Evolutionary conservation across 306 rosid genomes (phyloP), one percentile per base, ranked within the genome.

Genomic region (Malus domestica): DNA sequence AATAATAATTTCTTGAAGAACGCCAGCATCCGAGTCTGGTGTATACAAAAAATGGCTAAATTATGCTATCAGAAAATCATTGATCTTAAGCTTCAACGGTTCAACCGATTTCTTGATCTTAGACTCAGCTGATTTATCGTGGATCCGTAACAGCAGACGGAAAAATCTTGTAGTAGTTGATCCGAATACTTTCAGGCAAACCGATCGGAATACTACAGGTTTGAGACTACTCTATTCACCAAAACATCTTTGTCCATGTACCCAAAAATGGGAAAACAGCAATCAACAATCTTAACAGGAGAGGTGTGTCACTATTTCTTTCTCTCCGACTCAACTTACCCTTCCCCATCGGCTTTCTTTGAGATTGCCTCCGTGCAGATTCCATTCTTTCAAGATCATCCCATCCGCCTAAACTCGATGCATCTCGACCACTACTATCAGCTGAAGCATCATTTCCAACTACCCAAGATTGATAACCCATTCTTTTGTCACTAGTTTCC

Each of bases 261-360:
- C 97, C 92, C 85, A 95, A 75, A 86, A 95, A 92, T 64, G 98
- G 98, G 76, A 95, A 92, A 80, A 95, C 68, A 60, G 98, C 97
- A 60, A 95, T 81, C 76, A 92, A 86, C 83, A 95, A 80, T 77
- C 98, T 89, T 82, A 95, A 78, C 59, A 95, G 80, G 57, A 95
- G 83, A 45, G 98, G 98, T 15, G 88, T 89, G 63, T 84, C 92
- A n/a, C 86, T 78, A 79, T 84, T 90, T 67, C 88, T 80, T 20
- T 85, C 90, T 72, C 85, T 90, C 81, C 86, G 77, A 75, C 96
- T 90, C 86, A 95, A 83, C 85, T 87, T 92, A 40, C 93, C 86
- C 74, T 62, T 83, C 44, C 80, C 88, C 61, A 27, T 60, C 4
- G 86, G 25, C 55, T 63, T 80, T 59, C 79, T 84, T 57, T 55